Evolutionary conservation across 2,329 filamentous ascomycete genomes (phyloP).

Genomic region (Cladosporium austrohemisphaericum): DNA sequence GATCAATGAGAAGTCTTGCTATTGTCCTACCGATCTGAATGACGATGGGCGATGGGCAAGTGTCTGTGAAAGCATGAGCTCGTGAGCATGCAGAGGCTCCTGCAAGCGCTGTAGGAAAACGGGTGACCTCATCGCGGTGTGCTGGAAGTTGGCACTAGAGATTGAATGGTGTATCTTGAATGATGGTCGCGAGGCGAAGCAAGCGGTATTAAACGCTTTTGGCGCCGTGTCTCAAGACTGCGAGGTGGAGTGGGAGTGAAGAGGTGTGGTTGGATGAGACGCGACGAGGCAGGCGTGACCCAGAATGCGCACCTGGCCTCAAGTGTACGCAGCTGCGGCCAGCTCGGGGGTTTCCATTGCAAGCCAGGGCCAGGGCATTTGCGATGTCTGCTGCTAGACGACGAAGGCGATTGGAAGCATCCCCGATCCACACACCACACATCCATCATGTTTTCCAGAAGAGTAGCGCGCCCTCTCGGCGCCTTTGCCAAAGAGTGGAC

Average conservation of each 20-base stretch:
- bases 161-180: background rate
- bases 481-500: slow-evolving; percentile 26
- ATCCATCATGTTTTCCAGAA: slow-evolving; percentile 31
- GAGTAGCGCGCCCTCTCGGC: slow-evolving; percentile 25
- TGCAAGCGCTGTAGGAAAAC: slow-evolving; percentile 1
- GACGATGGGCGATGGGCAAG: background rate
- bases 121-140: background rate
- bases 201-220: background rate
- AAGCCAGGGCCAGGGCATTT: background rate
- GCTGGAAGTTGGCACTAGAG: background rate
- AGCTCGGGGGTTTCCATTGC: slow-evolving; percentile 9
- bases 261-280: slow-evolving; percentile 12
- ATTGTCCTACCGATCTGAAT: background rate
- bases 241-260: slow-evolving; percentile 5
- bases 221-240: slow-evolving; percentile 3
- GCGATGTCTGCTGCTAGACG: slow-evolving; percentile 1
- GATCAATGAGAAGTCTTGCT: no score
- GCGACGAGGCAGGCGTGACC: background rate
- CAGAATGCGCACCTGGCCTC: background rate
- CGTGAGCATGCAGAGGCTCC: slow-evolving; percentile 2
- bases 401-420: background rate
- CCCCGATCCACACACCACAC: slow-evolving; percentile 6
- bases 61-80: slow-evolving; percentile 2
- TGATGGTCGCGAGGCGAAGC: background rate
- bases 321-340: slow-evolving; percentile 1